A percentile compares a stretch with the other conserved stretches of the same genome.
Evolutionary conservation across 2,329 filamentous ascomycete species (phyloP).

Genomic region (Diaporthe caulivora): DNA sequence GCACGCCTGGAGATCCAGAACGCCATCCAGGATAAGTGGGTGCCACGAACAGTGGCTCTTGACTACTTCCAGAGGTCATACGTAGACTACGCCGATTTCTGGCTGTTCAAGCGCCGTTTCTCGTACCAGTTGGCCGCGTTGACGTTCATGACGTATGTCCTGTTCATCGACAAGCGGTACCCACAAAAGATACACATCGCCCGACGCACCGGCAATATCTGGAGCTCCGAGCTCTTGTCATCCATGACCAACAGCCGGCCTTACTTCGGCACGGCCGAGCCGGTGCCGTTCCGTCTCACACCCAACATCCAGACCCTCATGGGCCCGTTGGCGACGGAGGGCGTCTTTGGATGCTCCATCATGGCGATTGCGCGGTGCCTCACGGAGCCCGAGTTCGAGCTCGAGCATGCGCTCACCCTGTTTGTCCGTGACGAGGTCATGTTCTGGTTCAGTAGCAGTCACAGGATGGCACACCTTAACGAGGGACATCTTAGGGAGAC

Average conservation of each 20-base stretch:
- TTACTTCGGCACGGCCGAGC: constrained; percentile 90
- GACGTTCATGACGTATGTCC: constrained; percentile 98
- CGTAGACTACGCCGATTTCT: constrained; percentile 92
- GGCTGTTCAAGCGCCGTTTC: constrained; percentile 98
- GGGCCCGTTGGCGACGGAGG: constrained; percentile 95
- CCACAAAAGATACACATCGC: constrained; percentile 96
- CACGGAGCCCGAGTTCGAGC: constrained; percentile 87
- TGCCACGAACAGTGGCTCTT: constrained; percentile 83
- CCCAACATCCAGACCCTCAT: constrained; percentile 96
- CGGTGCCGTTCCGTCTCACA: constrained; percentile 96
- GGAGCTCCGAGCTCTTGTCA: constrained; percentile 94
- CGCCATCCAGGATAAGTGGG: constrained; percentile 94
- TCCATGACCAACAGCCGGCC: constrained; percentile 87
- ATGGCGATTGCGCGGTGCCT: constrained; percentile 97
- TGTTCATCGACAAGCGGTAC: constrained; percentile 96
- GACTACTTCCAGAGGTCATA: constrained; percentile 92
- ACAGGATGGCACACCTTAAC: constrained; percentile 70
- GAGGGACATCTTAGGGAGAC: constrained; percentile 77
- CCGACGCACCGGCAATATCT: constrained; percentile 89
- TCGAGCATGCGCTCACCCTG: constrained; percentile 94
- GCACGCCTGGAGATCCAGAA: constrained; percentile 92
- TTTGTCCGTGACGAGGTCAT: constrained; percentile 99
- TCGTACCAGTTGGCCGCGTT: constrained; percentile 94
- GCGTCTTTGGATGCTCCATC: constrained; percentile 93
- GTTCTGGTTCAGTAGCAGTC: constrained; percentile 90